Conservation (phyloP, 805 yeast genomes). For the Ogataea chonburiensis region DNA sequence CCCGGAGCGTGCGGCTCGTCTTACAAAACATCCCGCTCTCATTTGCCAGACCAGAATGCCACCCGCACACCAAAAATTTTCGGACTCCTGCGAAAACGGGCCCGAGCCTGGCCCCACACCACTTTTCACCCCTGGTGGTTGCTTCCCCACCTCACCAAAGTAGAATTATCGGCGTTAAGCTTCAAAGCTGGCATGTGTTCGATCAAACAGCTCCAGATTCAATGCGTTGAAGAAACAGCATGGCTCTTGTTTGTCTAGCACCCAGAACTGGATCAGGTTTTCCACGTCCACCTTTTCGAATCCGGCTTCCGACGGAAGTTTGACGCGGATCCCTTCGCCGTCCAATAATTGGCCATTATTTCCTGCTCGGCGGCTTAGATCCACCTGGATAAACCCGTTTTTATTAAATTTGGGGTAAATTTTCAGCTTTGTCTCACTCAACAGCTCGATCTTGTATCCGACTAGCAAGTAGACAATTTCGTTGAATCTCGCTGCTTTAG, state of each 20-base stretch:
- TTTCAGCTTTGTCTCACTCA: conserved; percentile 55
- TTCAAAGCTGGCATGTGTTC: conserved; percentile 4
- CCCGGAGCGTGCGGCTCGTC: too few species aligned
- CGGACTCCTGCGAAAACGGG: conserved; percentile 16
- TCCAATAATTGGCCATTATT: conserved; percentile 7
- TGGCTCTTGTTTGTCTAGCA: conserved; percentile 62
- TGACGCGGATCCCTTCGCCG: conserved; percentile 15
- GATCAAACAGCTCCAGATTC: conserved; percentile 62
- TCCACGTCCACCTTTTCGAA: conserved; percentile 52
- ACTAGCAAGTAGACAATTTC: conserved; percentile 64
- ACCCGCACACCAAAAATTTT: conserved; percentile 5
- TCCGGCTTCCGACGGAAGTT: conserved; percentile 41
- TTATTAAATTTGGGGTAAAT: conserved; percentile 32
- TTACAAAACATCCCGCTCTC: conserved; percentile 8
- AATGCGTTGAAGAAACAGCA: conserved; percentile 79
- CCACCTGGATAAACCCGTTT: conserved; percentile 25
- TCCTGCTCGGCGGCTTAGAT: conserved; percentile 14
- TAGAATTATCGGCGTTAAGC: conserved; percentile 4
- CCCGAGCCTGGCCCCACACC: conserved; percentile 12
- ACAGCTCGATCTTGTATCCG: conserved; percentile 72
- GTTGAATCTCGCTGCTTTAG: conserved; percentile 69
- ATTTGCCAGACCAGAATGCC: conserved; percentile 4
- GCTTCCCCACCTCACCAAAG: conserved; percentile 11
- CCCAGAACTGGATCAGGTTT: conserved; percentile 63
- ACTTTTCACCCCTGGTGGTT: conserved; percentile 3